These are phyloP conservation scores for Paulownia fortunei DNA, from an alignment of 257 asterid species.

Conservation along the genomic window DNA sequence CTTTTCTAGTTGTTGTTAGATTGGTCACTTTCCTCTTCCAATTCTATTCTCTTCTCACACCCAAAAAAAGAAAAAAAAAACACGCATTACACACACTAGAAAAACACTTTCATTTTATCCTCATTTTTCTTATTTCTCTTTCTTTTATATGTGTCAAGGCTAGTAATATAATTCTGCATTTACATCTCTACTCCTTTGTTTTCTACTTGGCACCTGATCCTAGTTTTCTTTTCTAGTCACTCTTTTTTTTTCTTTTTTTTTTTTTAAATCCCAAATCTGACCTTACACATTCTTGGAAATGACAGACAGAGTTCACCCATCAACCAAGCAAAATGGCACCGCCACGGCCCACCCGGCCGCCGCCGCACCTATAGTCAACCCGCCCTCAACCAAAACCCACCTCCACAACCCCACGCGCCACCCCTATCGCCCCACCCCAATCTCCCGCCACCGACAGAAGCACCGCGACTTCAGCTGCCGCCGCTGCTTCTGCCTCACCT, in stretches of 20 bases:
- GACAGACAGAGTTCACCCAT: slow-evolving; percentile 62
- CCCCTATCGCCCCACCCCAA: slow-evolving; percentile 50
- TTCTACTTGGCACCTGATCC: neutral
- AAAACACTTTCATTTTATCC: neutral
- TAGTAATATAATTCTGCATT: too few species aligned
- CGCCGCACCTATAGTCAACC: neutral
- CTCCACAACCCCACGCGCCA: slow-evolving; percentile 52
- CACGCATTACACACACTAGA: neutral
- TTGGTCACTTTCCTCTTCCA: neutral
- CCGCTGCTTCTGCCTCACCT: slow-evolving; percentile 54
- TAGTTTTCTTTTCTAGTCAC: neutral
- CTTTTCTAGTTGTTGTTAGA: too few species aligned
- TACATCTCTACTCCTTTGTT: neutral
- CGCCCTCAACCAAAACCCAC: slow-evolving; percentile 41
- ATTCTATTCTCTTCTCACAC: neutral
- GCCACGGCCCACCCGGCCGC: slow-evolving; percentile 14
- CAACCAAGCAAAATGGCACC: slow-evolving; percentile 45
- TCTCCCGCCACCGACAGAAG: slow-evolving; percentile 39
- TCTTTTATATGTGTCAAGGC: neutral
- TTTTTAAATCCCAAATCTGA: neutral
- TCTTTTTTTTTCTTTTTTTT: neutral
- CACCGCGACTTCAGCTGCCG: slow-evolving; percentile 44
- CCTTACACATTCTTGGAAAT: slow-evolving; percentile 16
- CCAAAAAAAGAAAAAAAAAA: too few species aligned
- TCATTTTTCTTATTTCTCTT: neutral